Evolutionary conservation across 176 grass and related monocot genomes (phyloP), one percentile per base, ranked within the genome.

Genomic region (Otatea glauca): DNA sequence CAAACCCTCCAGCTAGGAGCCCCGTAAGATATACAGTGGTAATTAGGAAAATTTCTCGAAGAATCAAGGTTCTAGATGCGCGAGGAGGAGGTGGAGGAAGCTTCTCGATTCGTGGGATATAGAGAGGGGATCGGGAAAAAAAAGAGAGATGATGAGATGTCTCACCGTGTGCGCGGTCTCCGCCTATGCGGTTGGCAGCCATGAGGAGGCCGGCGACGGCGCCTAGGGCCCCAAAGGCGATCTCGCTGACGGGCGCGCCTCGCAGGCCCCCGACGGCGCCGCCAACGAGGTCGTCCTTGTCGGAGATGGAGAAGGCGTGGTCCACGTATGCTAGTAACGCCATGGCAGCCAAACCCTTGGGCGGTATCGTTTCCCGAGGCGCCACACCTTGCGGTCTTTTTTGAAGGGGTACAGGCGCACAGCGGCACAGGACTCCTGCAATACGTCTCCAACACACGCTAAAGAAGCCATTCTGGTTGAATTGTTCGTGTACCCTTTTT

Each of bases 301-400:
- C 93, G 51, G 93, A 88, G 88, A 96, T 96, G 81, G 96, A 96
- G 85, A 99, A 99, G 47, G 93, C 86, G 90, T 99, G 96, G 91
- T 96, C 96, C n/a, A 99, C 96, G 88, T 99, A n/a, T n/a, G n/a
- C n/a, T n/a, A n/a, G n/a, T n/a, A n/a, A 99, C 69, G 96, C 96
- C 96, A 99, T 99, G 65, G 18, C 54, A 9, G 44, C 20, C 44
- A 17, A 15, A 21, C 27, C 29, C 53, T 79, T 34, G 34, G 34
- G 34, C 34, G 34, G 34, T 34, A 34, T 34, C 34, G 34, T 34
- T 34, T 34, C 34, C 34, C 34, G 34, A 34, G 34, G 34, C 34
- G 34, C 34, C 34, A 34, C 34, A 1, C 3, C 34, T 34, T 1
- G 34, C 34, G 34, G n/a, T n/a, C n/a, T n/a, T n/a, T n/a, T n/a